A percentile compares a stretch with the other conserved stretches of the same genome.
Evolutionary conservation across 1,139 yeast genomes (phyloP).

Genomic region (Saccharomycopsis crataegensis): DNA sequence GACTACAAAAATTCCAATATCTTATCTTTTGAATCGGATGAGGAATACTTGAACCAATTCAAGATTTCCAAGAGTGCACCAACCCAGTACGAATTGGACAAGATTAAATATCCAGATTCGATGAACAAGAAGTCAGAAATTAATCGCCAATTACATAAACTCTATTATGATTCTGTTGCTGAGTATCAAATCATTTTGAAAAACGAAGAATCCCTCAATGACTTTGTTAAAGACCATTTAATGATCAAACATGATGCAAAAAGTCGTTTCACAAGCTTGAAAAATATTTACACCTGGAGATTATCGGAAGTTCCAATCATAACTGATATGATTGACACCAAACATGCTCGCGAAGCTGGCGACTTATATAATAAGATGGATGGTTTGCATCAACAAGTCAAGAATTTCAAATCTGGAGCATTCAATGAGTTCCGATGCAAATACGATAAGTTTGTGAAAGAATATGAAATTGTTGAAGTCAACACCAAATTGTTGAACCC

Average conservation of each 20-base stretch:
- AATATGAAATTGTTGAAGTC: slow-evolving; percentile 7
- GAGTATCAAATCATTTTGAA: slow-evolving; percentile 8
- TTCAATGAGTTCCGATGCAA: not conserved
- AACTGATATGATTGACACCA: not conserved
- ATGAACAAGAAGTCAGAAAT: not conserved
- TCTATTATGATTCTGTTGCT: slow-evolving; percentile 10
- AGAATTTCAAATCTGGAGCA: not conserved
- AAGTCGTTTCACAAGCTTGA: not conserved
- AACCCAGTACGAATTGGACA: not conserved
- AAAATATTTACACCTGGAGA: slow-evolving; percentile 13
- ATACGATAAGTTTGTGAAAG: slow-evolving; percentile 11
- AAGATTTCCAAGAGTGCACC: slow-evolving; percentile 3
- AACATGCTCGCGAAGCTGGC: not conserved
- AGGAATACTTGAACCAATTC: not conserved
- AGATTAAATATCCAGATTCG: slow-evolving; percentile 3
- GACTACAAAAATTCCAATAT: not conserved
- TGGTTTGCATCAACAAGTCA: not conserved
- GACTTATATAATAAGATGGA: not conserved
- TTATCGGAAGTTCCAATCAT: slow-evolving; percentile 5
- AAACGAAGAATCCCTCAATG: not conserved
- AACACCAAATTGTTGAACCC: slow-evolving; percentile 2
- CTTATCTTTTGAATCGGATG: slow-evolving; percentile 8
- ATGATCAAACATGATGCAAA: not conserved
- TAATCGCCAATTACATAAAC: slow-evolving; percentile 1
- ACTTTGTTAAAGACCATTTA: slow-evolving; percentile 15